phyloP scores from a whole-genome alignment of 371 early-diverging fungal species.

The Circinella umbellata region DNA sequence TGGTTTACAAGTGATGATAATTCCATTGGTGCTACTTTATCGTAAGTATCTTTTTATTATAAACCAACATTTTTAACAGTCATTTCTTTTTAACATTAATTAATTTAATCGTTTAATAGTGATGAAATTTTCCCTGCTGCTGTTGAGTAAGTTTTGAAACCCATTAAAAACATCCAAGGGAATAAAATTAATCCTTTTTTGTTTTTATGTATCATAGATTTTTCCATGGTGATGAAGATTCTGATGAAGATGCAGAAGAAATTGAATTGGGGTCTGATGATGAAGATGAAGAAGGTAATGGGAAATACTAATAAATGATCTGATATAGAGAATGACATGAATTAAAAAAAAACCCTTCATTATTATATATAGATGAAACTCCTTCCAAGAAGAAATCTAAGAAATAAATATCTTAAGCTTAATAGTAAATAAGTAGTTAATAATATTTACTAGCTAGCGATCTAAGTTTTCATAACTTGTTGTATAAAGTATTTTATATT shows the following conservation, averaged over 20 bases:
- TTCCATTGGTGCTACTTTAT: not conserved
- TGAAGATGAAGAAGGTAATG: slow-evolving; percentile 7
- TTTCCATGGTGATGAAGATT: slow-evolving; percentile 5
- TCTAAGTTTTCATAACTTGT: no score
- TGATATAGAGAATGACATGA: no score
- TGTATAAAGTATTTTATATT: no score
- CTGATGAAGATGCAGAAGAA: slow-evolving; percentile 3
- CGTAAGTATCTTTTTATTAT: not conserved
- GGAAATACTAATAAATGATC: no score
- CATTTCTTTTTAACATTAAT: no score
- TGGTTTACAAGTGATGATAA: not conserved
- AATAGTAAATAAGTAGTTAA: no score
- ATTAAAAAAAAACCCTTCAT: not conserved
- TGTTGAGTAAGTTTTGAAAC: slow-evolving; percentile 1
- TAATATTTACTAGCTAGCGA: no score
- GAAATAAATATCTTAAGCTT: not conserved
- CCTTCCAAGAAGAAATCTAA: not conserved
- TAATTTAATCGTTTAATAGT: not conserved
- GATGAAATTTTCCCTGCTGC: slow-evolving; percentile 7
- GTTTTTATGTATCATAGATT: not conserved
- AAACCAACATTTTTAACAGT: no score
- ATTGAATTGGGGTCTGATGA: slow-evolving; percentile 1
- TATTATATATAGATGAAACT: not conserved
- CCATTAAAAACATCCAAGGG: not conserved
- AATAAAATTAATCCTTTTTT: not conserved